Percentiles rank a stretch among this genome's conserved stretches.
phyloP scores from a whole-genome alignment of 768 basidiomycete species.

The Cubamyces lactineus region DNA sequence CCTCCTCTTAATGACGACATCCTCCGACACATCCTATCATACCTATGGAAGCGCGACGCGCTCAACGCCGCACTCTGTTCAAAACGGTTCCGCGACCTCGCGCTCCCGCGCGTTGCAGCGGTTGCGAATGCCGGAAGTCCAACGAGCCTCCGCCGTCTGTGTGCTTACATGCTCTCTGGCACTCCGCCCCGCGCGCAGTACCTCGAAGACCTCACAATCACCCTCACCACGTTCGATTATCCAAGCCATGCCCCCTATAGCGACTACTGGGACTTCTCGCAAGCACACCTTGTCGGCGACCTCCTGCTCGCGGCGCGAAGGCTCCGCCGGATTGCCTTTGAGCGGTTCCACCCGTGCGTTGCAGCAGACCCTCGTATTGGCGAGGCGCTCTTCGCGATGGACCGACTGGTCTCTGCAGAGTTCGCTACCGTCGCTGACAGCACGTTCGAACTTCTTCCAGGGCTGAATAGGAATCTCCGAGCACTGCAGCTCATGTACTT shows the following conservation, averaged over 20 bases:
- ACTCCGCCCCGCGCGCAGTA: neutral
- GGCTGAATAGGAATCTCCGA: neutral
- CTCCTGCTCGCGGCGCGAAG: neutral
- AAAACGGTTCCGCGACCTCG: neutral
- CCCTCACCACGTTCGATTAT: neutral
- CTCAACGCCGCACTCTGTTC: constrained; percentile 5
- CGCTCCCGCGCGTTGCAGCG: constrained; percentile 4
- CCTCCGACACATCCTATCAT: constrained; percentile 3
- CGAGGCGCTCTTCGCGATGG: constrained; percentile 1
- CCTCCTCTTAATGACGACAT: constrained; percentile 6
- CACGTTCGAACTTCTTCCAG: neutral
- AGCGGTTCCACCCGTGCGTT: constrained; percentile 5
- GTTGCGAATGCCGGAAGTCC: neutral
- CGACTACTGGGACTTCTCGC: constrained; percentile 8
- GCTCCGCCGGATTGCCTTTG: neutral
- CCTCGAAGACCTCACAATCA: constrained; percentile 5
- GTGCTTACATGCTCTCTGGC: constrained; percentile 1
- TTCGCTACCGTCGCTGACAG: constrained; percentile 9
- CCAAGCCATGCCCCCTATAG: neutral
- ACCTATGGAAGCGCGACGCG: constrained; percentile 1
- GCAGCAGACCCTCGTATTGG: constrained; percentile 6
- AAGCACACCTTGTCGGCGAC: constrained; percentile 3
- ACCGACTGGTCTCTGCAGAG: neutral
- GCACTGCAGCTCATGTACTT: neutral
- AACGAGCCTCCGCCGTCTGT: neutral